Percentiles rank a stretch among this genome's conserved stretches.
These are phyloP conservation scores for Pythium dissotocum DNA, from an alignment of 352 stramenopile species.

Conservation along the genomic window DNA sequence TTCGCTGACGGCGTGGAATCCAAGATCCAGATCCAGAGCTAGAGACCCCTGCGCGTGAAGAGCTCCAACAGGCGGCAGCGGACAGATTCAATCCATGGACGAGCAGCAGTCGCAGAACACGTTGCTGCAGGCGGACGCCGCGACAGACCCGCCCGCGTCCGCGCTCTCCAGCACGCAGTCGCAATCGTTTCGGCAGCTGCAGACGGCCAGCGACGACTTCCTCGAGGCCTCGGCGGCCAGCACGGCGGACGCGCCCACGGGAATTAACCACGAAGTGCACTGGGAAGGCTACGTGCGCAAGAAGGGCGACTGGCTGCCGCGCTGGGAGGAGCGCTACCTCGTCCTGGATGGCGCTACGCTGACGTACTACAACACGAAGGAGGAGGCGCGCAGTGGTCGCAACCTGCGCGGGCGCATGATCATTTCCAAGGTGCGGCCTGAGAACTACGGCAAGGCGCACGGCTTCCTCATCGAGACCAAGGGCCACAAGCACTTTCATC, in stretches of 20 bases:
- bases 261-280: slow-evolving; percentile 71
- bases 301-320: slow-evolving; percentile 89
- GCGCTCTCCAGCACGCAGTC: slow-evolving; percentile 4
- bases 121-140: slow-evolving; percentile 12
- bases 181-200: slow-evolving; percentile 14
- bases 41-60: background rate
- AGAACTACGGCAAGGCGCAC: slow-evolving; percentile 89
- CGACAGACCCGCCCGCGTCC: background rate
- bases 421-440: slow-evolving; percentile 71
- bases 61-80: background rate
- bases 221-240: slow-evolving; percentile 43
- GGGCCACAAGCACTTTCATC: slow-evolving; percentile 86
- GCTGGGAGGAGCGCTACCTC: slow-evolving; percentile 90
- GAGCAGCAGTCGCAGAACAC: background rate
- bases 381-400: slow-evolving; percentile 76
- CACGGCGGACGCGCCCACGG: slow-evolving; percentile 38
- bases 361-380: slow-evolving; percentile 89
- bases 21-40: background rate
- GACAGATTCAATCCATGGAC: background rate
- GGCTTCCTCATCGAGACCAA: slow-evolving; percentile 88
- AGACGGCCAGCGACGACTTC: slow-evolving; percentile 19
- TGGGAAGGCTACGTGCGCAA: slow-evolving; percentile 90
- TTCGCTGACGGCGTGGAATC: background rate
- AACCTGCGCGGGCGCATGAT: slow-evolving; percentile 86
- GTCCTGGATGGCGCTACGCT: slow-evolving; percentile 80